Percentiles rank a stretch among this genome's conserved stretches.
Conservation (phyloP, 1,284 basidiomycete species). For the Apiotrichum veenhuisii region DNA sequence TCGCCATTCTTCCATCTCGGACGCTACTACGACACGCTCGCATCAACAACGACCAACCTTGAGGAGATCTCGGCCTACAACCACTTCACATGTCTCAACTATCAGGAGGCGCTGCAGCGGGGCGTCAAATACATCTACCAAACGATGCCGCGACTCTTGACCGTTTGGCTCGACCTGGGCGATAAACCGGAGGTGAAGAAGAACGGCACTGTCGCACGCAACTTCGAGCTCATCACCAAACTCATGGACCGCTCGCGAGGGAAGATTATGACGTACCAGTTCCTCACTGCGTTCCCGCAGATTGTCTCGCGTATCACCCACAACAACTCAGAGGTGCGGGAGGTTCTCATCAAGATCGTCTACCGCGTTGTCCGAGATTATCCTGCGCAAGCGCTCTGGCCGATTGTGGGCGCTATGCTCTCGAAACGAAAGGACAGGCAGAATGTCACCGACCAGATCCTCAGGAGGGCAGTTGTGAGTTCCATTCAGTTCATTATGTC, state of each 20-base stretch:
- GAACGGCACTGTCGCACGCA: conserved; percentile 8
- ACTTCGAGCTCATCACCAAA: conserved; percentile 52
- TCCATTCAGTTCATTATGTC: not conserved
- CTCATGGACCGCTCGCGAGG: conserved; percentile 61
- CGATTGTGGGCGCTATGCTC: conserved; percentile 82
- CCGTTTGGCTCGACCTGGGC: conserved; percentile 92
- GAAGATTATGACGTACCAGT: conserved; percentile 69
- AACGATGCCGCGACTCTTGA: conserved; percentile 87
- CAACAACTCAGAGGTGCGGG: conserved; percentile 64
- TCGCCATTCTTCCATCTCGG: conserved; percentile 81
- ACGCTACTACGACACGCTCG: conserved; percentile 68
- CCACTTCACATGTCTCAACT: conserved; percentile 58
- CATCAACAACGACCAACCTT: conserved; percentile 11
- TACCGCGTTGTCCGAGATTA: conserved; percentile 70
- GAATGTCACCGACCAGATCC: conserved; percentile 33
- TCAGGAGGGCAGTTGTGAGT: conserved; percentile 40
- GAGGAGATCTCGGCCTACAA: conserved; percentile 25
- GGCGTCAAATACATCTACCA: conserved; percentile 98
- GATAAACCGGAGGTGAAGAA: conserved; percentile 53
- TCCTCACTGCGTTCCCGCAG: conserved; percentile 95
- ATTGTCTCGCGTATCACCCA: conserved; percentile 93
- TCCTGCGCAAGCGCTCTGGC: conserved; percentile 91
- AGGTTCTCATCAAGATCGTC: conserved; percentile 67
- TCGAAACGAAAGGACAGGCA: conserved; percentile 69
- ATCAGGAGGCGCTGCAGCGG: conserved; percentile 67